Evolutionary conservation across 2,329 filamentous ascomycete genomes (phyloP).

Genomic region (Hypoxylon rubiginosum): DNA sequence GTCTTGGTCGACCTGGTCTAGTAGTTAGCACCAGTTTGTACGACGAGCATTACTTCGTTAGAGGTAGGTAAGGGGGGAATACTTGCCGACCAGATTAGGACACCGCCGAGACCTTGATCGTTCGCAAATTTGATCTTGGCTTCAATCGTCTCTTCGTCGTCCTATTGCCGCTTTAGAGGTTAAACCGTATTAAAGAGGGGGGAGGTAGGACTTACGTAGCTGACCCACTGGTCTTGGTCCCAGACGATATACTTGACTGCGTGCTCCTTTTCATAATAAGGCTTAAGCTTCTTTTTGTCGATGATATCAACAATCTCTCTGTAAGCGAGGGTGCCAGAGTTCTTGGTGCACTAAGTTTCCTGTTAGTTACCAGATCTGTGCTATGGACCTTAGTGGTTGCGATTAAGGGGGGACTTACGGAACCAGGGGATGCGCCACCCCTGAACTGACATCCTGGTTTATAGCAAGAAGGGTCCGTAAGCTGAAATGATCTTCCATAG

Average conservation of each 20-base stretch:
- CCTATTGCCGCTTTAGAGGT: constrained; percentile 47
- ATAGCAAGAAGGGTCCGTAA: constrained; percentile 44
- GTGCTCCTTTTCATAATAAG: constrained; percentile 47
- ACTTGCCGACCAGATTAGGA: constrained; percentile 52
- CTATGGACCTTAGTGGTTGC: no score
- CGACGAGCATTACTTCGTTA: no score
- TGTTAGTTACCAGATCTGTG: no score
- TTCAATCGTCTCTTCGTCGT: constrained; percentile 55
- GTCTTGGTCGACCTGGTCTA: constrained; percentile 45
- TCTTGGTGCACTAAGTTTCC: constrained; percentile 35
- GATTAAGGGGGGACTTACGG: background rate
- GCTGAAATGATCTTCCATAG: constrained; percentile 53
- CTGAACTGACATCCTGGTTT: constrained; percentile 38
- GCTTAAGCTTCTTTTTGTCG: constrained; percentile 39
- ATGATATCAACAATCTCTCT: constrained; percentile 48
- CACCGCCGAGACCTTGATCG: constrained; percentile 49
- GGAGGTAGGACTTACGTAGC: constrained; percentile 5
- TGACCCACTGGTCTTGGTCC: constrained; percentile 57
- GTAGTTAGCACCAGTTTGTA: background rate
- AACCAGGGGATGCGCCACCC: constrained; percentile 41
- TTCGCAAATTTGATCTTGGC: constrained; percentile 54
- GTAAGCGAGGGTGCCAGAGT: constrained; percentile 46
- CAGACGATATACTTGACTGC: constrained; percentile 54
- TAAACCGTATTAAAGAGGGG: background rate
- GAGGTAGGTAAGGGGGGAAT: no score